Evolutionary conservation across 2,329 filamentous ascomycete genomes (phyloP), one percentile per base, ranked within the genome.

Genomic region (Onygenales sp.): DNA sequence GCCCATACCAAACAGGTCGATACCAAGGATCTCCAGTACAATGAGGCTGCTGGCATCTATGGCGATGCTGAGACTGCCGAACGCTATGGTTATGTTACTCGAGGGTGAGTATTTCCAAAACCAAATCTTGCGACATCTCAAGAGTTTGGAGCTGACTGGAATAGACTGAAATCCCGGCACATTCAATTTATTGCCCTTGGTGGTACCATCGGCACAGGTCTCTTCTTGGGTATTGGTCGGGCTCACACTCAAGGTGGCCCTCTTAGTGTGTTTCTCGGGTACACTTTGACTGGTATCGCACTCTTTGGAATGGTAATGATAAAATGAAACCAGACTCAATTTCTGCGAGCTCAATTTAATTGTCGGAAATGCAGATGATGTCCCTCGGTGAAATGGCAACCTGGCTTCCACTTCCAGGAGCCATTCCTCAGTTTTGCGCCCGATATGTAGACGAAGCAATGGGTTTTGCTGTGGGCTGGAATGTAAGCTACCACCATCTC

Each of bases 401-500:
- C 0, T 69, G 78, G 42, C 63, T 78, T 11, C 77, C 76, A 1
- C 66, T 78, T 10, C 75, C 72, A 8, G 75, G 76, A 52, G 74
- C 64, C 55, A 77, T 74, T 63, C 75, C 60, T 60, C 75, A 68
- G 63, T 78, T 67, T 67, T 78, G 64, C 45, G 43, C 56, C 27
- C 57, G 59, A 5, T 64, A 61, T 43, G 67, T 76, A 8, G 78
- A 81, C 58, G 76, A 76, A 7, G 75, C 75, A 0, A 61, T 76
- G 42, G 72, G 73, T 4, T 75, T 75, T 61, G 75, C 75, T 13
- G 64, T 75, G 6, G 74, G 74, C 17, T 76, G 72, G 71, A 74
- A 75, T 54, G 64, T 79, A 75, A 61, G 69, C 42, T 63, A 36
- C 58, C 84, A 68, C 94, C 88, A 88, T 77, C 92, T 77, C 92